These are phyloP conservation scores for Coprinellus micaceus DNA, from an alignment of 768 basidiomycete species.

Conservation along the genomic window DNA sequence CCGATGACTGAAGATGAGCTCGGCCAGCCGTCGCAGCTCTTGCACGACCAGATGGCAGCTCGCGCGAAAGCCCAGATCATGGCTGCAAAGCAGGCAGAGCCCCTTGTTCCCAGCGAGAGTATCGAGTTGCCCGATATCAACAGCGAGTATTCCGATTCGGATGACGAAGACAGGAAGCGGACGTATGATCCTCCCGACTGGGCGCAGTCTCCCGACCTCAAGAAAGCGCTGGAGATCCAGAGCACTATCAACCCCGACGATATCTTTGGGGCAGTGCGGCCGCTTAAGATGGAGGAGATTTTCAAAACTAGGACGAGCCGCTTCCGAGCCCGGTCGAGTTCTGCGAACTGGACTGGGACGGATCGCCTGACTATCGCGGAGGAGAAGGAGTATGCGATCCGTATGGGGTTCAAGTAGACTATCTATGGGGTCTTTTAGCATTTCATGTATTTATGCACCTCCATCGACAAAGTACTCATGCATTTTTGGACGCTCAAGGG, in stretches of 20 bases:
- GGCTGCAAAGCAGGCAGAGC: slow-evolving; percentile 47
- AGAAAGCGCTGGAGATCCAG: slow-evolving; percentile 75
- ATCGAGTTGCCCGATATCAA: slow-evolving; percentile 94
- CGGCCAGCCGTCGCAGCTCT: slow-evolving; percentile 56
- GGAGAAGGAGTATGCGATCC: slow-evolving; percentile 78
- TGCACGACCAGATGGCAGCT: slow-evolving; percentile 70
- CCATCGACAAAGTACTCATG: too few relatives aligned
- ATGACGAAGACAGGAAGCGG: slow-evolving; percentile 76
- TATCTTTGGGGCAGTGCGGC: slow-evolving; percentile 86
- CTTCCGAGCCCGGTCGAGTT: slow-evolving; percentile 88
- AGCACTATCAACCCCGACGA: slow-evolving; percentile 87
- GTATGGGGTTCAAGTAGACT: slow-evolving; percentile 79
- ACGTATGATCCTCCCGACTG: slow-evolving; percentile 79
- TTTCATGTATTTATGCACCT: neutral
- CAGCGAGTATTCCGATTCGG: slow-evolving; percentile 96
- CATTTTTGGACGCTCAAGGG: too few relatives aligned
- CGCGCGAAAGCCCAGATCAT: slow-evolving; percentile 65
- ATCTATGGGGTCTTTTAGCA: neutral
- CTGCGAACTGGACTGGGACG: slow-evolving; percentile 94
- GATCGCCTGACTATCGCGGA: slow-evolving; percentile 83
- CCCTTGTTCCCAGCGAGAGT: slow-evolving; percentile 63
- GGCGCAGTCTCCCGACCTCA: slow-evolving; percentile 89
- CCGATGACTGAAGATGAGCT: slow-evolving; percentile 46
- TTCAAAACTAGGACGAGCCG: slow-evolving; percentile 75
- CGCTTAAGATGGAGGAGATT: slow-evolving; percentile 89